Percentiles rank a stretch among this genome's conserved stretches.
These are phyloP conservation scores for Penicillium italicum DNA, from an alignment of 2,329 filamentous ascomycete species.

Conservation along the genomic window DNA sequence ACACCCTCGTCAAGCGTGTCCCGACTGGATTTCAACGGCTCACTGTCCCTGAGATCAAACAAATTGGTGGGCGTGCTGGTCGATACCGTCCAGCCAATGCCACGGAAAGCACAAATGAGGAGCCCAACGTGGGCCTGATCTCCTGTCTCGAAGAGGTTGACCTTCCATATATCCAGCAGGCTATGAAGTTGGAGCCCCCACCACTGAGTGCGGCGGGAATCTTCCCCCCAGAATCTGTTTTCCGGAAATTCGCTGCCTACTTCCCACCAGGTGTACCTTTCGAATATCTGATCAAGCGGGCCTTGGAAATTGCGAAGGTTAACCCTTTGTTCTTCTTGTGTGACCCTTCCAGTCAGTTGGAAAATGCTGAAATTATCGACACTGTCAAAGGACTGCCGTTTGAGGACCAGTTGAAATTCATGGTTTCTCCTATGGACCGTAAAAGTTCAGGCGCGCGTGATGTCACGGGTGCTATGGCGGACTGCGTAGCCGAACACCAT, in stretches of 20 bases:
- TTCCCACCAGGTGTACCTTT: slow-evolving; percentile 80
- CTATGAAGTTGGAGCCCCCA: slow-evolving; percentile 61
- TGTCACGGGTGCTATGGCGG: slow-evolving; percentile 63
- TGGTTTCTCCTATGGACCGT: slow-evolving; percentile 64
- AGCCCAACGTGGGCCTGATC: slow-evolving; percentile 62
- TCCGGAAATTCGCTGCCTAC: slow-evolving; percentile 74
- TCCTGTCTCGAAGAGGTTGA: slow-evolving; percentile 74
- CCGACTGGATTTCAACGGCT: slow-evolving; percentile 58
- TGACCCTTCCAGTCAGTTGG: slow-evolving; percentile 58
- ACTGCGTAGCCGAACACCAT: slow-evolving; percentile 64
- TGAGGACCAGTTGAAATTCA: slow-evolving; percentile 71
- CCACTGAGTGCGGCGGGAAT: slow-evolving; percentile 70
- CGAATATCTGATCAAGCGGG: slow-evolving; percentile 72
- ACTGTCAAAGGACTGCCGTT: slow-evolving; percentile 63
- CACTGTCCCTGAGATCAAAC: slow-evolving; percentile 76
- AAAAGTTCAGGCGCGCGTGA: slow-evolving; percentile 42
- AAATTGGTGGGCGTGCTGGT: slow-evolving; percentile 90
- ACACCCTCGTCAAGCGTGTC: slow-evolving; percentile 70
- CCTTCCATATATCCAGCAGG: slow-evolving; percentile 57
- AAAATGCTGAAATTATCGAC: slow-evolving; percentile 72
- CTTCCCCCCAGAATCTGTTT: slow-evolving; percentile 64
- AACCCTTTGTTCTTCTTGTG: slow-evolving; percentile 69
- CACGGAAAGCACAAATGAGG: slow-evolving; percentile 17
- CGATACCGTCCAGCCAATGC: slow-evolving; percentile 67
- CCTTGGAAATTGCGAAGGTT: slow-evolving; percentile 65